Conservation (phyloP, 164 flowering plant genomes). For the Chimonanthus praecox region DNA sequence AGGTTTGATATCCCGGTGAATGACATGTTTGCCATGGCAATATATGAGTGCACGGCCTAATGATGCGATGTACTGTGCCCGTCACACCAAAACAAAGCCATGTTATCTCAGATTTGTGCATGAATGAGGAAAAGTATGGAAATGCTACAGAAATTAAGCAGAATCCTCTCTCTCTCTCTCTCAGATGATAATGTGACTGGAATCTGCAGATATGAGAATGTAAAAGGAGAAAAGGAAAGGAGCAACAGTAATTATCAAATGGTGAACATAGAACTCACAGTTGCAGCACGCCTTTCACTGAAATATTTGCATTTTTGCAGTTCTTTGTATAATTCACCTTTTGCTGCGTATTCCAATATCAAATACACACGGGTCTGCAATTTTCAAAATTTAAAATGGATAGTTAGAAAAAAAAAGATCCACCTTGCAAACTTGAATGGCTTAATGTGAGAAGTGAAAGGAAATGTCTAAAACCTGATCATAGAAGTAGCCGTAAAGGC, state of each 20-base stretch:
- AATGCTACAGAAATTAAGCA: neutral
- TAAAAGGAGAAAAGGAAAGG: neutral
- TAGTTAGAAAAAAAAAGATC: neutral
- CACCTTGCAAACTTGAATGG: neutral
- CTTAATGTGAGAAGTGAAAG: neutral
- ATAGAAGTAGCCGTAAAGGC: slow-evolving; percentile 92
- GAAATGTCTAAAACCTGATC: slow-evolving; percentile 55
- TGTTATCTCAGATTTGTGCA: neutral
- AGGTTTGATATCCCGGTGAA: slow-evolving; percentile 95
- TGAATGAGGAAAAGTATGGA: neutral
- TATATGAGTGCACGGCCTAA: slow-evolving; percentile 87
- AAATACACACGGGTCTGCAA: slow-evolving; percentile 88
- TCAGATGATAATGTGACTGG: no score
- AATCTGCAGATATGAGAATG: no score
- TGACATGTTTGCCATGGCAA: slow-evolving; percentile 95
- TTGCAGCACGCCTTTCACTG: slow-evolving; percentile 92
- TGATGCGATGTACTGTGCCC: slow-evolving; percentile 77
- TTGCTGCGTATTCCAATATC: slow-evolving; percentile 92
- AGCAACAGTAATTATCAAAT: neutral
- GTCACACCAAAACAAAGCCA: neutral
- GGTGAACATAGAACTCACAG: slow-evolving; percentile 48
- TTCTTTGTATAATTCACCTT: slow-evolving; percentile 93
- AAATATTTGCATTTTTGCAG: slow-evolving; percentile 90
- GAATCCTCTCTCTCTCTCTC: neutral
- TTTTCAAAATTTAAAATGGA: neutral